A percentile compares a stretch with the other conserved stretches of the same genome.
Evolutionary conservation across 768 basidiomycete genomes (phyloP).

Genomic region (Boletus coccyginus): DNA sequence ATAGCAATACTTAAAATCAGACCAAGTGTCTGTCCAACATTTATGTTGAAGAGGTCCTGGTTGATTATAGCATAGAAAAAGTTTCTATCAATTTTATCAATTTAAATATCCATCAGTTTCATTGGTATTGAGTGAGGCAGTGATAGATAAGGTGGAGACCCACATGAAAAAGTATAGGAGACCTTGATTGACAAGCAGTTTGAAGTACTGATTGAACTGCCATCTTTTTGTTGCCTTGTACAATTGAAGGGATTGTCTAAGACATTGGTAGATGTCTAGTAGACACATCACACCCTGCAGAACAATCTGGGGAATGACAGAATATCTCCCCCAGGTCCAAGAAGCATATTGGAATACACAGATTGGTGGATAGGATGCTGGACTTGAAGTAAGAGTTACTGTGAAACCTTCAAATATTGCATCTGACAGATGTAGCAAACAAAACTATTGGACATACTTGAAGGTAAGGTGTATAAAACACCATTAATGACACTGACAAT

Average conservation of each 20-base stretch:
- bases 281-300: slow-evolving; percentile 10
- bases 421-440: background rate
- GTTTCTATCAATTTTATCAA: slow-evolving; percentile 2
- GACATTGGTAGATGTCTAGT: background rate
- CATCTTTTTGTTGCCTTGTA: background rate
- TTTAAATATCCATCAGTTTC: background rate
- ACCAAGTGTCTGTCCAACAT: background rate
- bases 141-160: background rate
- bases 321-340: slow-evolving; percentile 2
- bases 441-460: background rate
- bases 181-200: slow-evolving; percentile 5
- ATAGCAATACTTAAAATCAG: background rate
- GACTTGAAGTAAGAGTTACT: background rate
- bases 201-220: slow-evolving; percentile 8
- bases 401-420: too few species aligned
- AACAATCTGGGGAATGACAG: background rate
- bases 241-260: background rate
- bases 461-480: background rate
- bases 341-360: slow-evolving; percentile 2
- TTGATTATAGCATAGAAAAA: background rate
- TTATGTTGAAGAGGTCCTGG: background rate
- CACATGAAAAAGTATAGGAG: slow-evolving; percentile 10
- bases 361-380: background rate
- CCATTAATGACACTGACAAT: background rate
- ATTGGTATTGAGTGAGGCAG: too few species aligned